Conservation (phyloP, 2,329 filamentous ascomycete species). For the Sporothrix pseudoabietina region DNA sequence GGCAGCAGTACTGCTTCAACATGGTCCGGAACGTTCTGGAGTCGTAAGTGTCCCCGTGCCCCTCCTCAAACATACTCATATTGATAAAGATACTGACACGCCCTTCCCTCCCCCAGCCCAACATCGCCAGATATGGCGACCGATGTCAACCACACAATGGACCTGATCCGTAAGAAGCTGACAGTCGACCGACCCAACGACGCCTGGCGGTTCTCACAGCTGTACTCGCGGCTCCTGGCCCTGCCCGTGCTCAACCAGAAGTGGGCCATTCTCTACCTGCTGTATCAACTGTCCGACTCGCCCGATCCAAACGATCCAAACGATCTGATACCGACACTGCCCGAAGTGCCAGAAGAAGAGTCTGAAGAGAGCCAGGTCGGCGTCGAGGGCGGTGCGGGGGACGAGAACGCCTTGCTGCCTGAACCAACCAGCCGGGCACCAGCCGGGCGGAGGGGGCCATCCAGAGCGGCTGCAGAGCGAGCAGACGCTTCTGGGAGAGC, state of each 20-base stretch:
- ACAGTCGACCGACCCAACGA: constrained; percentile 76
- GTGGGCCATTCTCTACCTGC: constrained; percentile 92
- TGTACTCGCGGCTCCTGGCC: constrained; percentile 86
- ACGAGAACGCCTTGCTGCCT: constrained; percentile 47
- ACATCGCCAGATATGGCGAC: constrained; percentile 59
- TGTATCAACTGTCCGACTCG: constrained; percentile 78
- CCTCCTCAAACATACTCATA: neutral
- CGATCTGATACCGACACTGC: constrained; percentile 51
- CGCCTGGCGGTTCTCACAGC: constrained; percentile 82
- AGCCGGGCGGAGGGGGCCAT: constrained; percentile 49
- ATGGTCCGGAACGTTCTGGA: constrained; percentile 56
- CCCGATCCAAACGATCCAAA: constrained; percentile 50
- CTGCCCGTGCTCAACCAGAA: constrained; percentile 92
- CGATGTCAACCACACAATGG: constrained; percentile 87
- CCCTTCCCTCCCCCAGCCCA: constrained; percentile 24
- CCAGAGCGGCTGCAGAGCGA: constrained; percentile 6
- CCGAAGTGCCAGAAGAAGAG: constrained; percentile 42
- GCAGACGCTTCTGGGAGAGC: constrained; percentile 13
- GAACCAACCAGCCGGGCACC: constrained; percentile 34
- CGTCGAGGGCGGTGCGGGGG: constrained; percentile 33
- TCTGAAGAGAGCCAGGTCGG: constrained; percentile 23
- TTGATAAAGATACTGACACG: neutral
- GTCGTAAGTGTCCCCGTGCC: constrained; percentile 44
- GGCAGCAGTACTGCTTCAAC: constrained; percentile 64
- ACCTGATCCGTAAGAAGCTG: constrained; percentile 87